Conservation (phyloP, 2,329 filamentous ascomycete species). For the Aphanocladium album region DNA sequence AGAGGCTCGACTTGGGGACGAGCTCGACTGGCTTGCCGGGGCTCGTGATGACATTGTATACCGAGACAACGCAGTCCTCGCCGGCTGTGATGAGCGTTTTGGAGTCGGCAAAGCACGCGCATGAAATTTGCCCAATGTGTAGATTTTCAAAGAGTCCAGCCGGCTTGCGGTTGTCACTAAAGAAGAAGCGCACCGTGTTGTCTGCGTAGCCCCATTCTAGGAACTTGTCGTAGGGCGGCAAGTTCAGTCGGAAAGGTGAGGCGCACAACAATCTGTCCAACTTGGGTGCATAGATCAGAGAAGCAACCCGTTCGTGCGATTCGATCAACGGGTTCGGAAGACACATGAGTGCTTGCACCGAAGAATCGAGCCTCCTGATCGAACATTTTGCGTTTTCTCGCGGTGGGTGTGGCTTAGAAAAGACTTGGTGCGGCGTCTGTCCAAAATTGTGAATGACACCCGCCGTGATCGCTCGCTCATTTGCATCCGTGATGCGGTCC, state of each 20-base stretch:
- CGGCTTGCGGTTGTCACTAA: constrained; percentile 73
- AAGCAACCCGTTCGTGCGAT: constrained; percentile 73
- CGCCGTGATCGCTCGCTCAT: constrained; percentile 82
- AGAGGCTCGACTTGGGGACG: constrained; percentile 71
- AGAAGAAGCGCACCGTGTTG: constrained; percentile 86
- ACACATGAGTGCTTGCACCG: constrained; percentile 69
- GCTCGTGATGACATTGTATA: constrained; percentile 66
- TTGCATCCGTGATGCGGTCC: constrained; percentile 82
- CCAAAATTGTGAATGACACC: constrained; percentile 98
- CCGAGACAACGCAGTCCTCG: constrained; percentile 83
- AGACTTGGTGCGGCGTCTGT: constrained; percentile 94
- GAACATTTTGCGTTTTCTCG: constrained; percentile 64
- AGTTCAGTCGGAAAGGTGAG: constrained; percentile 77
- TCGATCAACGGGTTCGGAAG: constrained; percentile 73
- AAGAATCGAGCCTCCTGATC: constrained; percentile 68
- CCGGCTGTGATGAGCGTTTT: constrained; percentile 88
- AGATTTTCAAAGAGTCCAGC: constrained; percentile 90
- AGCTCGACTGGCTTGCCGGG: constrained; percentile 70
- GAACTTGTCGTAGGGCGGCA: constrained; percentile 88
- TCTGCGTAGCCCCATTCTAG: constrained; percentile 96
- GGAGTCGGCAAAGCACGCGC: constrained; percentile 79
- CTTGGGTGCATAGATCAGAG: constrained; percentile 71
- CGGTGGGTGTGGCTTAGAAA: constrained; percentile 72
- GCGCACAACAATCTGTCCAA: constrained; percentile 79
- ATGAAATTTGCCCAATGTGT: constrained; percentile 84